phyloP scores from a whole-genome alignment of 495 filamentous ascomycete species.

The Penicillium pancosmium region DNA sequence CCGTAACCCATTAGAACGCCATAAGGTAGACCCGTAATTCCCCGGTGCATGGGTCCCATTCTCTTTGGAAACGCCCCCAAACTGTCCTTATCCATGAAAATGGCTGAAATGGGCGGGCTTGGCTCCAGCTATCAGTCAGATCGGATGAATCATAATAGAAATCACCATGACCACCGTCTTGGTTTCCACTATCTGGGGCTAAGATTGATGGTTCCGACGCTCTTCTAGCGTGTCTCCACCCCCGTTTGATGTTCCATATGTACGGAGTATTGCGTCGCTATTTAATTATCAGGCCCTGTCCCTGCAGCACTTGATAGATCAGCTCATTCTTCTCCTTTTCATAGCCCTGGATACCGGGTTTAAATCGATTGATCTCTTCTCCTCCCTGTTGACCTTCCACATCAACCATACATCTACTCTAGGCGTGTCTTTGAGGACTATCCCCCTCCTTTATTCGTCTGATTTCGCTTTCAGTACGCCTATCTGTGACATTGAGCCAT shows the following conservation, averaged over 20 bases:
- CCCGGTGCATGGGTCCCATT: conserved; percentile 18
- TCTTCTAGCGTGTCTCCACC: conserved; percentile 20
- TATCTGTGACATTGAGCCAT: conserved; percentile 11
- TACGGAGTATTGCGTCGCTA: conserved; percentile 19
- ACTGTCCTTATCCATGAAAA: conserved; percentile 9
- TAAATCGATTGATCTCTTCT: conserved; percentile 8
- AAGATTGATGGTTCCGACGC: conserved; percentile 25
- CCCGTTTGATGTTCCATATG: conserved; percentile 7
- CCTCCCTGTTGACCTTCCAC: background rate
- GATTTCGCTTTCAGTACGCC: background rate
- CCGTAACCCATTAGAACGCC: background rate
- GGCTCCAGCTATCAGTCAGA: conserved; percentile 26
- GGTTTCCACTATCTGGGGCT: conserved; percentile 27
- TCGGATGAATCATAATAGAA: conserved; percentile 30
- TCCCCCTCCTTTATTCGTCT: background rate
- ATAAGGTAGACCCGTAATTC: conserved; percentile 23
- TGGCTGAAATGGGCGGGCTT: conserved; percentile 24
- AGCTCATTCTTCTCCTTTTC: conserved; percentile 17
- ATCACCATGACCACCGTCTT: conserved; percentile 24
- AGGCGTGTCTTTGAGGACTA: background rate
- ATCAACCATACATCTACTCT: background rate
- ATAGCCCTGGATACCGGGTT: background rate
- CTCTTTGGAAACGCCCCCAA: conserved; percentile 12
- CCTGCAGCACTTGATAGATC: conserved; percentile 31
- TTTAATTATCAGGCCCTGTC: conserved; percentile 29